These are phyloP conservation scores for Euphrasia arctica DNA, from an alignment of 305 asterid genomes.

Conservation along the genomic window DNA sequence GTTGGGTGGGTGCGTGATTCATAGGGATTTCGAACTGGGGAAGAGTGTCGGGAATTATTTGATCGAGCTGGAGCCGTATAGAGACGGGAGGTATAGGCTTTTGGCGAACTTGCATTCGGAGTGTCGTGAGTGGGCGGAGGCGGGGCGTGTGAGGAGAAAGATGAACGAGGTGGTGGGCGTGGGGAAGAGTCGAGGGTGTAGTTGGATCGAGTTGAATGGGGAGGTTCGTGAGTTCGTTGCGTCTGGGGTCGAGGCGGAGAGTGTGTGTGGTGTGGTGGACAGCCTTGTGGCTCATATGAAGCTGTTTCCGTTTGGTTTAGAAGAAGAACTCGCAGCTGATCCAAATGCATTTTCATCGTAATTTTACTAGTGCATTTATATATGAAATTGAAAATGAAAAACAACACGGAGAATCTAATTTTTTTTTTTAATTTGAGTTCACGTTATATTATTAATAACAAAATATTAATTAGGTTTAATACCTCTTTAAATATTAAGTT, in stretches of 20 bases:
- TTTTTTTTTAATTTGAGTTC: too few species aligned
- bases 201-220: slow-evolving; percentile 49
- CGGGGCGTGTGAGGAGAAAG: slow-evolving; percentile 31
- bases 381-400: too few species aligned
- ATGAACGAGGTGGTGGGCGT: slow-evolving; percentile 39
- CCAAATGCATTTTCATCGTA: too few species aligned
- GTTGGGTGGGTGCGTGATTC: slow-evolving; percentile 49
- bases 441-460: too few species aligned
- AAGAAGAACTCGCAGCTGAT: neutral
- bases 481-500: too few species aligned
- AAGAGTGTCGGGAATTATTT: slow-evolving; percentile 36
- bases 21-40: slow-evolving; percentile 46
- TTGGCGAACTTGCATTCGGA: slow-evolving; percentile 40
- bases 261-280: slow-evolving; percentile 20
- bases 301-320: slow-evolving; percentile 22
- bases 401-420: too few species aligned
- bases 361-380: too few species aligned
- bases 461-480: too few species aligned
- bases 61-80: slow-evolving; percentile 37
- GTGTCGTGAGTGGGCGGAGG: slow-evolving; percentile 16
- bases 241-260: slow-evolving; percentile 24
- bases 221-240: slow-evolving; percentile 40
- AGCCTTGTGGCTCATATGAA: slow-evolving; percentile 26
- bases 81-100: slow-evolving; percentile 38
- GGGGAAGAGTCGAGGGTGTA: slow-evolving; percentile 41